Base-by-base conservation (phyloP, 2,329 filamentous ascomycete genomes). In the Hymenoscyphus scutula region DNA sequence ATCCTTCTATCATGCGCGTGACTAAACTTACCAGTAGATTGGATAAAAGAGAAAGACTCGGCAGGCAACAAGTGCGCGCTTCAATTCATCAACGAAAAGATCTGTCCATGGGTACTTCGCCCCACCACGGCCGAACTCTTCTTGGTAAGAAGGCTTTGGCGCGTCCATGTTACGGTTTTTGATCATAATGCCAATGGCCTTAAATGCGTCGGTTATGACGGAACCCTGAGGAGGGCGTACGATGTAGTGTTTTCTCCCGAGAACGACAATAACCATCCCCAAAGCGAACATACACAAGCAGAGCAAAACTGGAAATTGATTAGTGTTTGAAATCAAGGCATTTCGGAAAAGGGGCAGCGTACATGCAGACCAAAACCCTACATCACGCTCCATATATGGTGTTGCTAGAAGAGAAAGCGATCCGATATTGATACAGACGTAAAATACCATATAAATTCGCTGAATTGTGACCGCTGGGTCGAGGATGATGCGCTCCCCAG, bases 71-170 rank as follows among this genome's bases (percentile, higher is more conserved):
- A 71, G 80, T 75, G 62, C 79, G 71, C 87, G 85, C 60, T 79
- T 78, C 15, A 88, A 81, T 67, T 90, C 86, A 69, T 85, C 84
- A 58, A 91, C 86, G 88, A 89, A 93, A 58, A 84, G 85, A 69
- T 94, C 90, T 63, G 66, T 53, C 66, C 65, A 70, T 27, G 63
- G 60, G 59, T 58, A 19, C n/a, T 2, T 37, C 37, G 19, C 10
- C 25, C 59, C 37, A 4, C 19, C 11, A 27, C 41, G 37, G 5
- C 79, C 77, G 63, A 83, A 76, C 63, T 80, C 82, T 19, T 78
- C 80, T 61, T 87, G 85, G 79, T 84, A 87, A 4, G 82, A 84
- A 3, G 87, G 87, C 77, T 90, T 91, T 1, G 68, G 51, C 5
- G 84, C 87, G 59, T 91, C 80, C 67, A 77, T 74, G 62, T 77